These are phyloP conservation scores for Paecilomyces variotii DNA, from an alignment of 2,329 filamentous ascomycete species.

Conservation along the genomic window DNA sequence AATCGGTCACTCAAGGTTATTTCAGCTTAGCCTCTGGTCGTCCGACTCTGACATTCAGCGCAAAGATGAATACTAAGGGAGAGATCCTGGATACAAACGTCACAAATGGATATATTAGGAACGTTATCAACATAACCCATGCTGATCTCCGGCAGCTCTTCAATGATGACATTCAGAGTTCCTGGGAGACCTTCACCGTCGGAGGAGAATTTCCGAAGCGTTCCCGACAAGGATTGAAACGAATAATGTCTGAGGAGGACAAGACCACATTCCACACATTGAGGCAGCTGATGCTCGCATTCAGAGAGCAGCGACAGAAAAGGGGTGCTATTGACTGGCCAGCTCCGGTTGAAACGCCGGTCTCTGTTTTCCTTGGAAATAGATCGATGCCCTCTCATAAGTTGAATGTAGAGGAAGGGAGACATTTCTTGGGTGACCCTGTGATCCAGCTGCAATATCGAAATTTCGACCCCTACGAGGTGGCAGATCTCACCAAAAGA, in stretches of 20 bases:
- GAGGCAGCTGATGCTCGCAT: constrained; percentile 30
- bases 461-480: constrained; percentile 26
- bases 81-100: constrained; percentile 48
- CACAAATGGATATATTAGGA: constrained; percentile 45
- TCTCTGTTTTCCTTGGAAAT: constrained; percentile 20
- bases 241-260: constrained; percentile 25
- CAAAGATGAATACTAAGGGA: constrained; percentile 45
- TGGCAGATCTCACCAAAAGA: constrained; percentile 28
- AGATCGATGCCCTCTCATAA: constrained; percentile 17
- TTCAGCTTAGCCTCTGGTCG: constrained; percentile 48
- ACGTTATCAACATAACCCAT: constrained; percentile 48
- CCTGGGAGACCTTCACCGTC: constrained; percentile 17
- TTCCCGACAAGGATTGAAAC: constrained; percentile 14
- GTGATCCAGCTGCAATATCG: constrained; percentile 27
- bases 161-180: constrained; percentile 14
- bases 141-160: constrained; percentile 32
- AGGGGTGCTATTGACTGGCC: constrained; percentile 34
- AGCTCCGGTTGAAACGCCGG: constrained; percentile 7
- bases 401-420: constrained; percentile 20
- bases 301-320: constrained; percentile 25
- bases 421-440: constrained; percentile 35
- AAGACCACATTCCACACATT: constrained; percentile 26
- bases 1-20: constrained; percentile 37
- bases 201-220: constrained; percentile 21
- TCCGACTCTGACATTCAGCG: constrained; percentile 55